Evolutionary conservation across 139 green algal species (phyloP), one percentile per base, ranked within the genome.

Genomic region (Eudorina sp.): DNA sequence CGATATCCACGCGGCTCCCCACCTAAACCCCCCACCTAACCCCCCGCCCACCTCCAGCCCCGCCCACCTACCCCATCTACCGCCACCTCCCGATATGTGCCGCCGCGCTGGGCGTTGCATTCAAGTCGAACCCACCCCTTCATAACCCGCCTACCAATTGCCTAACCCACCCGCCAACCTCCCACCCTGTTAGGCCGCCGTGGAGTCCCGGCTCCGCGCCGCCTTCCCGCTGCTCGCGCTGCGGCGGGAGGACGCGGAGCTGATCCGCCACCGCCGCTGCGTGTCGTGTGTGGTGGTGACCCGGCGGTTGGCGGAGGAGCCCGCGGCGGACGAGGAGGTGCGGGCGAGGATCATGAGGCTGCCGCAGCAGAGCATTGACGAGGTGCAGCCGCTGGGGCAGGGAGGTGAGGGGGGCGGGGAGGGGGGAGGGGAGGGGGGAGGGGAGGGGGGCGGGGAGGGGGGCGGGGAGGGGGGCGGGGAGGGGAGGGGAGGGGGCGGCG

Each of bases 141-240:
- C n/a, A n/a, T n/a, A n/a, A n/a, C n/a, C n/a, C n/a, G n/a, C n/a
- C n/a, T n/a, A n/a, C n/a, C n/a, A n/a, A n/a, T n/a, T n/a, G n/a
- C n/a, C n/a, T n/a, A n/a, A n/a, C n/a, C n/a, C n/a, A n/a, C n/a
- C n/a, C n/a, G n/a, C n/a, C n/a, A n/a, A n/a, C n/a, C n/a, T n/a
- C n/a, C n/a, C n/a, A n/a, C n/a, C n/a, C n/a, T n/a, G n/a, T n/a
- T n/a, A 89, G 81, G 84, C 48, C 0, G 76, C 55, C 16, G 53
- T 45, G 4, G 83, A 90, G 69, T 55, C 68, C 69, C 40, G 64
- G 27, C 77, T 94, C 45, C 79, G 51, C 19, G 31, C 23, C 27
- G 83, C 90, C 43, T 89, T 96, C 85, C 93, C 92, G 43, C 90
- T 94, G 79, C 87, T 95, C 77, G 41, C 74, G 13, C 79, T 94